Evolutionary conservation across 768 basidiomycete species (phyloP).

Genomic region (Suillus hirtellus): DNA sequence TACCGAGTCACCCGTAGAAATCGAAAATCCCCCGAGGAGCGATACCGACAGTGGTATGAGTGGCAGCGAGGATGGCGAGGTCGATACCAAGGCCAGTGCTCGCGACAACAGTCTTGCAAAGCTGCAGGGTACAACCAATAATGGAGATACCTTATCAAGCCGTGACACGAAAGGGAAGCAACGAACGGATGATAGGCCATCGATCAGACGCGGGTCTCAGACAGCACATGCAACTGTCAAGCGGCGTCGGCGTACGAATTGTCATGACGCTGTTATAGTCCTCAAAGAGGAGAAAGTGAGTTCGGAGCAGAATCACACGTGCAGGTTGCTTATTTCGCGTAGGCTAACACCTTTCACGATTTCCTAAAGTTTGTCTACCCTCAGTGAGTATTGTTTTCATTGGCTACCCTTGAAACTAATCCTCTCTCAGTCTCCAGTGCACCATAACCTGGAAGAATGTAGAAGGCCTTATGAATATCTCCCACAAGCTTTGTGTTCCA

Average conservation of each 20-base stretch:
- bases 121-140: constrained; percentile 42
- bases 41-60: constrained; percentile 30
- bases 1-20: constrained; percentile 41
- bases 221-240: constrained; percentile 42
- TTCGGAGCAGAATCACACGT: constrained; percentile 13
- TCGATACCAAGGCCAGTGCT: constrained; percentile 38
- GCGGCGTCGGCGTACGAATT: constrained; percentile 43
- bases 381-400: constrained; percentile 54
- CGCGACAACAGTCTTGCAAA: constrained; percentile 60
- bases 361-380: constrained; percentile 94
- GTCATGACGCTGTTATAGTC: constrained; percentile 82
- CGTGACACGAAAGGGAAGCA: constrained; percentile 28
- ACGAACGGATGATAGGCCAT: constrained; percentile 13
- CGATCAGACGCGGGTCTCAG: constrained; percentile 23
- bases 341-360: constrained; percentile 89
- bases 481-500: constrained; percentile 85
- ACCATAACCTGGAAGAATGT: constrained; percentile 96
- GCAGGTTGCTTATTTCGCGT: constrained; percentile 4
- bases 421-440: constrained; percentile 67
- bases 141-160: constrained; percentile 13
- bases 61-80: constrained; percentile 35
- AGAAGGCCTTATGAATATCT: constrained; percentile 86
- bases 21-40: constrained; percentile 37
- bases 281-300: constrained; percentile 85
- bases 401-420: constrained; percentile 2